Evolutionary conservation across 495 filamentous ascomycete genomes (phyloP).

Genomic region (Choiromyces venosus): DNA sequence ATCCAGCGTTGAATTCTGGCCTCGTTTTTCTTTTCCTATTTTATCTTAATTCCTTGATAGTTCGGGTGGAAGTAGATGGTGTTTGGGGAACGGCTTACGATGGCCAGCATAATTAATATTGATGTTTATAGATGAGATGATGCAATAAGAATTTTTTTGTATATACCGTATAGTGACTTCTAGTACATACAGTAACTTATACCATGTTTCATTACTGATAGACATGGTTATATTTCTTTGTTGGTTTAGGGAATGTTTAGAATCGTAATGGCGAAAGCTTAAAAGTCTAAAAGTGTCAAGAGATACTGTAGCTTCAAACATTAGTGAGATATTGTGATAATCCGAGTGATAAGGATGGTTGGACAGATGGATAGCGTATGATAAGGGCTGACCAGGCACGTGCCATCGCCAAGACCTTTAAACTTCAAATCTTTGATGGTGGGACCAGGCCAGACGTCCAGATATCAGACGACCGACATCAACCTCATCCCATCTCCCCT

Average conservation of each 20-base stretch:
- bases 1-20: not conserved
- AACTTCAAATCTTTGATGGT: not conserved
- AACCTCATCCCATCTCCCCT: conserved; percentile 7
- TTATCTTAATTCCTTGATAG: not conserved
- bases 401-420: not conserved
- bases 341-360: not conserved
- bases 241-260: not conserved
- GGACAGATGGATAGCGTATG: not conserved
- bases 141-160: not conserved
- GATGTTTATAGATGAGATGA: not conserved
- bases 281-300: not conserved
- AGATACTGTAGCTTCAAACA: not conserved
- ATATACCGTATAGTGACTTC: not conserved
- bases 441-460: not conserved
- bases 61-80: not conserved
- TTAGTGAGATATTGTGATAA: not conserved
- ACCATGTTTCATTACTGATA: no score
- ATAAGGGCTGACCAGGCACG: not conserved
- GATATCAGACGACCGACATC: not conserved
- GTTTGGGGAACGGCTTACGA: not conserved
- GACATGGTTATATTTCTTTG: not conserved
- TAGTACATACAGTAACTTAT: not conserved
- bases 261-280: not conserved
- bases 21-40: not conserved
- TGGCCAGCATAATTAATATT: not conserved